phyloP scores from a whole-genome alignment of 306 rosid genomes.

The Malus orientalis region DNA sequence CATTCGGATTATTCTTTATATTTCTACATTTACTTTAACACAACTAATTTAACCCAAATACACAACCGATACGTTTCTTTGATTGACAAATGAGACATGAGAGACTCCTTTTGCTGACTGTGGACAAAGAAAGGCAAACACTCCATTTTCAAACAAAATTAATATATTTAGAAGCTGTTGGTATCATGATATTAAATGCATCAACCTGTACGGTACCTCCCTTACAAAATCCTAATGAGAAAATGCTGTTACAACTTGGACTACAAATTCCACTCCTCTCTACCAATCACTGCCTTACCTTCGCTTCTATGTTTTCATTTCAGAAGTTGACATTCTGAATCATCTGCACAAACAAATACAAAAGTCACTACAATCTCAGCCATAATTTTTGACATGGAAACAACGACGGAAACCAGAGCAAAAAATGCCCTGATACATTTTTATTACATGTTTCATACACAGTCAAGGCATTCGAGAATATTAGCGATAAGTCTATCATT shows the following conservation, averaged over 20 bases:
- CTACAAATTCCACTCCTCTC: neutral
- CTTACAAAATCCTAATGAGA: neutral
- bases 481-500: neutral
- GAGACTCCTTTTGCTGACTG: neutral
- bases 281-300: neutral
- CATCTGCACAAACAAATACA: neutral
- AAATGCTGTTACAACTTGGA: neutral
- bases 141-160: neutral
- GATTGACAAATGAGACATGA: neutral
- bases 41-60: no score
- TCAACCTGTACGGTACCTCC: neutral
- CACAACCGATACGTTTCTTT: neutral
- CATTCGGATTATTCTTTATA: no score
- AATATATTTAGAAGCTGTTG: neutral
- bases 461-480: neutral
- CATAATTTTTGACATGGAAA: neutral
- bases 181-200: neutral
- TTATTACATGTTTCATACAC: neutral
- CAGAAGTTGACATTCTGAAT: neutral
- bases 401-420: neutral
- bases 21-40: no score
- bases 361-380: neutral
- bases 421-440: neutral
- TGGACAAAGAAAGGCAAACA: neutral
- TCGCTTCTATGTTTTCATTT: neutral